Base-by-base conservation (phyloP, 2,329 filamentous ascomycete genomes). In the Stemphylium beticola region DNA sequence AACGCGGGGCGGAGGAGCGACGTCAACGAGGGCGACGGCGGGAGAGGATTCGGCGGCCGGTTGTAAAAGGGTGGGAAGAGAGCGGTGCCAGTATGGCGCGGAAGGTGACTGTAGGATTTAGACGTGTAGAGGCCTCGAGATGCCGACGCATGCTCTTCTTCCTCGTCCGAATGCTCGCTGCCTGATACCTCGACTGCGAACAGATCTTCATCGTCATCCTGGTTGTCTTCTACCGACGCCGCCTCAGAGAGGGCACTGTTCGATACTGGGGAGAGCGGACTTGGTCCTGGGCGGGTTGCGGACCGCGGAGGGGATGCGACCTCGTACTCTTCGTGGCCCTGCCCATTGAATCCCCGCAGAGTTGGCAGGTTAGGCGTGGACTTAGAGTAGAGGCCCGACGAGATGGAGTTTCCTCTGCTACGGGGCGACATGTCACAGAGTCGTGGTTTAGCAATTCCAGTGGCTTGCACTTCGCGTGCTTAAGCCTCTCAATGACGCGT, bases 31-130 rank as follows among this genome's bases (percentile, higher is more conserved):
- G 95, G 95, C 0, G 92, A 96, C 0, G 93, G 93, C 0, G 95
- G 95, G 0, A 98, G 82, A 3, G 95, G 93, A 2, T 92, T 97
- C 0, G 95, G 95, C n/a, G 95, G 95, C 3, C 93, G 87, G 61
- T 96, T 96, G 81, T 99, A 99, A 81, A 98, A 98, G 14, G 95
- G 95, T 22, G 95, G 95, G 73, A 88, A 90, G 60, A 80, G 67
- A 7, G 66, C 63, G 20, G 61, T 68, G 1, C 65, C 60, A 3
- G 71, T 68, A 20, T 72, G 69, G 17, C 63, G 76, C 1, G 72
- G 66, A 2, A 81, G 75, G 33, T 80, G 75, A n/a, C 74, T 77
- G 43, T 81, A 75, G 18, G 78, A 79, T 39, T 75, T 74, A 4
- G 75, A 80, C 54, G 77, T 77, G 58, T 74, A 77, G 29, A 79